These are phyloP conservation scores for Lactarius akahatsu DNA, from an alignment of 768 basidiomycete species.

Conservation along the genomic window DNA sequence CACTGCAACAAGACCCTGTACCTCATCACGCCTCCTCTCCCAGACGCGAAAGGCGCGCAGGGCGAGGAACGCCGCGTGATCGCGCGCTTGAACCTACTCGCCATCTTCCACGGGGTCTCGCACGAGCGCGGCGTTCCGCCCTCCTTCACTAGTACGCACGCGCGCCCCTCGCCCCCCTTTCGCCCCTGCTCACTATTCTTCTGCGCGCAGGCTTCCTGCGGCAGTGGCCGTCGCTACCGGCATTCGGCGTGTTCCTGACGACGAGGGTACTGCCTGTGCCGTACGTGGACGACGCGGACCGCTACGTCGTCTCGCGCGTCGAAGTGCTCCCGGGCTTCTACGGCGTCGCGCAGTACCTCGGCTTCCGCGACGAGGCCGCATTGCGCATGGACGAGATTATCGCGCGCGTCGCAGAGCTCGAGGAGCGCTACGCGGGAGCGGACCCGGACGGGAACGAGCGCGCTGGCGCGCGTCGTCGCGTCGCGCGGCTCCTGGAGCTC, in stretches of 20 bases:
- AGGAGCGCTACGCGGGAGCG: slow-evolving; percentile 35
- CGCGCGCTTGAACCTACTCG: slow-evolving; percentile 21
- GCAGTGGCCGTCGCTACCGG: slow-evolving; percentile 69
- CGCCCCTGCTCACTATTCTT: neutral
- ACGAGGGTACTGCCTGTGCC: slow-evolving; percentile 53
- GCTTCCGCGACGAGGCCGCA: slow-evolving; percentile 53
- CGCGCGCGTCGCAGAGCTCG: slow-evolving; percentile 50
- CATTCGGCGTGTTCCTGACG: slow-evolving; percentile 66
- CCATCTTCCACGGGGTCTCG: slow-evolving; percentile 25
- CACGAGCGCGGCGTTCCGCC: slow-evolving; percentile 44
- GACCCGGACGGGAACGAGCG: slow-evolving; percentile 38
- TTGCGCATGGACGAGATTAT: slow-evolving; percentile 47
- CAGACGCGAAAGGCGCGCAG: neutral
- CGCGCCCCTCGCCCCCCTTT: neutral
- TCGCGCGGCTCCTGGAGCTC: slow-evolving; percentile 45
- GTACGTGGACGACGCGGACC: slow-evolving; percentile 48
- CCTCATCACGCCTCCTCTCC: slow-evolving; percentile 11
- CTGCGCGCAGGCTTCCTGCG: slow-evolving; percentile 50
- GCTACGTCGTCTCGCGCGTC: slow-evolving; percentile 58
- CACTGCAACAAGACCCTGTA: slow-evolving; percentile 11
- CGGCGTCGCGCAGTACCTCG: slow-evolving; percentile 56
- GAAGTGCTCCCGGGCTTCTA: slow-evolving; percentile 58
- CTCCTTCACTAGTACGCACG: slow-evolving; percentile 49
- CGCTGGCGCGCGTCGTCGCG: slow-evolving; percentile 15
- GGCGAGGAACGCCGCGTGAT: slow-evolving; percentile 20